phyloP scores from a whole-genome alignment of 768 basidiomycete species.

The Amanita pseudoporphyria region DNA sequence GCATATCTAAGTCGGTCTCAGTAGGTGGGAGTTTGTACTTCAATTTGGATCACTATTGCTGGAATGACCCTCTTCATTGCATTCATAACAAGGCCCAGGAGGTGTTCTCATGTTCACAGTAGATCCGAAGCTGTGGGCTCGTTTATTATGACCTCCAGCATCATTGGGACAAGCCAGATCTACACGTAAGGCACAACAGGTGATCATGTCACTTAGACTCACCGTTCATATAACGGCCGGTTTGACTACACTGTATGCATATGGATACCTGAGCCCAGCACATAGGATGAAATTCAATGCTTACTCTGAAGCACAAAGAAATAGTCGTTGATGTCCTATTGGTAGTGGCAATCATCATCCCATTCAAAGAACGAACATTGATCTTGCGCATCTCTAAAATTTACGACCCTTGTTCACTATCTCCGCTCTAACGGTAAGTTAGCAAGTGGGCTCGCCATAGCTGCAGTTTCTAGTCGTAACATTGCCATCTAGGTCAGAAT shows the following conservation, averaged over 20 bases:
- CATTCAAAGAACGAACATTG: constrained; percentile 71
- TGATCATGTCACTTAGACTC: no score
- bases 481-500: not conserved
- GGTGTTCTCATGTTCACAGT: no score
- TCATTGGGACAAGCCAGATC: constrained; percentile 50
- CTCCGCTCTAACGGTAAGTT: constrained; percentile 44
- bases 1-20: no score
- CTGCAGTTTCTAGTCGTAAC: constrained; percentile 14
- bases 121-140: constrained; percentile 36
- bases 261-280: no score
- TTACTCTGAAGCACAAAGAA: constrained; percentile 43
- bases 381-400: constrained; percentile 56
- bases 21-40: no score
- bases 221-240: no score
- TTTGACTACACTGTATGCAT: no score
- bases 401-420: constrained; percentile 64
- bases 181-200: no score
- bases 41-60: no score
- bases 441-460: constrained; percentile 18
- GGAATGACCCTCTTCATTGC: no score
- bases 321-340: constrained; percentile 9
- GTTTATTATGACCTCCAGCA: constrained; percentile 24
- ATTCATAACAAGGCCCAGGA: constrained; percentile 9
- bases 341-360: constrained; percentile 36
- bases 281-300: no score